phyloP scores from a whole-genome alignment of 306 rosid genomes.

The Ammopiptanthus mongolicus region DNA sequence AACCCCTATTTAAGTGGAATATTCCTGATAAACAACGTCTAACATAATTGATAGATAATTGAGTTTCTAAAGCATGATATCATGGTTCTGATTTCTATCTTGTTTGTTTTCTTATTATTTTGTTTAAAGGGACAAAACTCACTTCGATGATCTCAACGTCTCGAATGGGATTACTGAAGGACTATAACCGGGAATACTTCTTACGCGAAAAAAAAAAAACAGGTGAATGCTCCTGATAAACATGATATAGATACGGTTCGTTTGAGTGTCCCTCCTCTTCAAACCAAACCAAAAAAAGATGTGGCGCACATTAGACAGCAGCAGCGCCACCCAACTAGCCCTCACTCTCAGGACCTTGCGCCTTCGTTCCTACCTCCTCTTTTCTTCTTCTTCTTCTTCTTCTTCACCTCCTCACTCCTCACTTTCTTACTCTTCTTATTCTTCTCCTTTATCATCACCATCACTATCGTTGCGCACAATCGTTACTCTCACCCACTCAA shows the following conservation, averaged over 20 bases:
- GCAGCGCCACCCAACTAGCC: not conserved
- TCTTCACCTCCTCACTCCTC: not conserved
- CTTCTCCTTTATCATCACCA: not conserved
- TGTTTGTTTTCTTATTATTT: too few species aligned
- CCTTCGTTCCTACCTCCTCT: slow-evolving; percentile 15
- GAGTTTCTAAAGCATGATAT: too few species aligned
- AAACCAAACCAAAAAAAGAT: not conserved
- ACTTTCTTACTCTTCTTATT: not conserved
- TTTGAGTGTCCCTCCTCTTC: not conserved
- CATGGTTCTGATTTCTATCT: too few species aligned
- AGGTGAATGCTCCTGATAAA: too few species aligned
- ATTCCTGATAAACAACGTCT: too few species aligned
- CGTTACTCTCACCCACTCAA: not conserved
- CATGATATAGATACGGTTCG: not conserved
- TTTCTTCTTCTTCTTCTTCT: slow-evolving; percentile 20
- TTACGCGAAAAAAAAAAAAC: too few species aligned
- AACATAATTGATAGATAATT: too few species aligned
- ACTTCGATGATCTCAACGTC: too few species aligned
- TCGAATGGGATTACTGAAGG: too few species aligned
- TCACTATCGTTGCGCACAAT: slow-evolving; percentile 22
- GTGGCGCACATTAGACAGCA: slow-evolving; percentile 23
- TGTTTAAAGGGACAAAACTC: too few species aligned
- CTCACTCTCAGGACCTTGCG: slow-evolving; percentile 24
- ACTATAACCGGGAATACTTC: too few species aligned
- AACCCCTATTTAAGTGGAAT: too few species aligned